Conservation (phyloP, 176 grass and related monocot species). For the Oryza punctata region DNA sequence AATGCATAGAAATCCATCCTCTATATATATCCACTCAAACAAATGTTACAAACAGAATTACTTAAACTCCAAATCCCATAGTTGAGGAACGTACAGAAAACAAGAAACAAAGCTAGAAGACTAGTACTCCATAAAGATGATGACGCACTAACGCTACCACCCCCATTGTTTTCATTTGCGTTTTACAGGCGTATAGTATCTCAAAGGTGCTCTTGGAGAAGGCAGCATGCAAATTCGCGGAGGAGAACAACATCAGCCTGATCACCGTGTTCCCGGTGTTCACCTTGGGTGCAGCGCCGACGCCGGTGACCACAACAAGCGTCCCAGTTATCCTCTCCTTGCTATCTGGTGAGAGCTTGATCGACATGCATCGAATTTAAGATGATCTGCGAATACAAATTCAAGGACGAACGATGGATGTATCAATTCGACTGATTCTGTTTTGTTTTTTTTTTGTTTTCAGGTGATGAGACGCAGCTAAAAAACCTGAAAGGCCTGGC, state of each 20-base stretch:
- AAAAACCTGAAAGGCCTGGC: slow-evolving; percentile 20
- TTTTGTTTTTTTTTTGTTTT: not conserved
- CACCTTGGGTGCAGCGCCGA: slow-evolving; percentile 38
- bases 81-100: too few relatives aligned
- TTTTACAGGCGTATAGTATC: slow-evolving; percentile 42
- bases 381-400: too few relatives aligned
- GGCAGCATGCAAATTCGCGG: slow-evolving; percentile 31
- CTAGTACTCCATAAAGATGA: not conserved
- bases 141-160: too few relatives aligned
- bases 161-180: not conserved
- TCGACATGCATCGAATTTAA: too few relatives aligned
- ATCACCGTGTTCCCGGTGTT: slow-evolving; percentile 43
- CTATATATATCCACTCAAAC: too few relatives aligned
- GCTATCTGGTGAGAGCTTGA: slow-evolving; percentile 33
- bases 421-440: too few relatives aligned
- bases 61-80: too few relatives aligned
- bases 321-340: slow-evolving; percentile 38
- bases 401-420: too few relatives aligned
- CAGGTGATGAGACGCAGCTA: slow-evolving; percentile 49
- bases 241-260: slow-evolving; percentile 35
- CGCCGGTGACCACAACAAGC: slow-evolving; percentile 16
- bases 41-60: too few relatives aligned
- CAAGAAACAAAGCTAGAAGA: too few relatives aligned
- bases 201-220: slow-evolving; percentile 57
- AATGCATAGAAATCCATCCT: too few relatives aligned